Base-by-base conservation (phyloP, 129 eudicot species). In the Apium graveolens region DNA sequence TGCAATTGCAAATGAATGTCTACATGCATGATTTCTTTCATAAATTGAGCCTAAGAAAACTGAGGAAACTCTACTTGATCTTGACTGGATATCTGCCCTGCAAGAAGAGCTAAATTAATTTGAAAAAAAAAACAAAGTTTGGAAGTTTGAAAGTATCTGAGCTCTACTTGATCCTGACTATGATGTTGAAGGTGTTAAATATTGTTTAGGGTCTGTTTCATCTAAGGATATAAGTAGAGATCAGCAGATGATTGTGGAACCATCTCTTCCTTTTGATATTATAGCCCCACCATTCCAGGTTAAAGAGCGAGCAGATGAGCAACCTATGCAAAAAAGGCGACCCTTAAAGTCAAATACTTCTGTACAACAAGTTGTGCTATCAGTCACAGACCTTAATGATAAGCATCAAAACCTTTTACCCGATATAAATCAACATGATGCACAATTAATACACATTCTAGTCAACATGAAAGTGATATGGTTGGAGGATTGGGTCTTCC, bases 141-240 rank as follows among this genome's bases (percentile, higher is more conserved):
- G n/a, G n/a, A n/a, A n/a, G n/a, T n/a, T n/a, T n/a, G n/a, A n/a
- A n/a, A n/a, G n/a, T n/a, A n/a, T n/a, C n/a, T n/a, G n/a, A n/a
- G n/a, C n/a, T n/a, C n/a, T n/a, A n/a, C n/a, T n/a, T n/a, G n/a
- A n/a, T n/a, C n/a, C n/a, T n/a, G 98, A 88, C 78, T 88, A 87
- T 81, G 93, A 91, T 66, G 93, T 88, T 79, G 91, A 90, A 43
- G 92, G 87, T 38, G 21, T 81, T 51, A 88, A 83, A 81, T 88
- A 91, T 48, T 87, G 88, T 42, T 71, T 60, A 39, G 87, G 86
- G 49, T 89, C 91, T 5, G 91, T 89, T 73, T 91, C 98, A 9
- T 93, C 98, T 9, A 89, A 82, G 80, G 89, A 90, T 71, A 85
- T 74, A 70, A 78, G 88, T 77, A 74, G 83, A 49, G 86, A 77